Conservation (phyloP, 2,329 filamentous ascomycete genomes). For the Aspergillus costaricaensis region DNA sequence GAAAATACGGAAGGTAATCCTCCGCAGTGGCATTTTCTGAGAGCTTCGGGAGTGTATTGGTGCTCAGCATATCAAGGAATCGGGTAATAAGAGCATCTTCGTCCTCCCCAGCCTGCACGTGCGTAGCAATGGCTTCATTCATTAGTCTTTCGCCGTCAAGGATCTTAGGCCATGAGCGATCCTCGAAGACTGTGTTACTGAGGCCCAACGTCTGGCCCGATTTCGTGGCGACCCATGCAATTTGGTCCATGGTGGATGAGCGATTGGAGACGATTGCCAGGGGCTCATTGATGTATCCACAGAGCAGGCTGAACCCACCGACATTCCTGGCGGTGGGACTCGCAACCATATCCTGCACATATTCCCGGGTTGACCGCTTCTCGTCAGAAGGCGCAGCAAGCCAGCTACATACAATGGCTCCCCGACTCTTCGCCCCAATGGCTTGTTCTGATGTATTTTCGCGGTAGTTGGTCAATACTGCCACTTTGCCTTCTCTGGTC, state of each 20-base stretch:
- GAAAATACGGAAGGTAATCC: constrained; percentile 57
- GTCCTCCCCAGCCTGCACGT: constrained; percentile 44
- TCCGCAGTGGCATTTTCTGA: constrained; percentile 52
- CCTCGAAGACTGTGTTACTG: constrained; percentile 63
- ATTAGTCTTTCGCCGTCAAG: constrained; percentile 58
- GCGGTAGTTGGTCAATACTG: constrained; percentile 66
- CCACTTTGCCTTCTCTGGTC: constrained; percentile 61
- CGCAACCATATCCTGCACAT: constrained; percentile 57
- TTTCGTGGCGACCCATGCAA: constrained; percentile 53
- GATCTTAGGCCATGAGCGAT: constrained; percentile 64
- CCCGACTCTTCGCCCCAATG: constrained; percentile 54
- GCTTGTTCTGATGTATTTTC: constrained; percentile 54
- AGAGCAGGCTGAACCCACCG: constrained; percentile 65
- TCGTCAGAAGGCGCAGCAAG: constrained; percentile 49
- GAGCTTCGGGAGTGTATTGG: constrained; percentile 57
- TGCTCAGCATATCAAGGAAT: constrained; percentile 55
- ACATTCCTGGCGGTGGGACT: constrained; percentile 58
- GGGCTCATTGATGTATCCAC: constrained; percentile 56
- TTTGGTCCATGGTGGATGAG: constrained; percentile 53
- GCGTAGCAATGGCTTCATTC: constrained; percentile 50
- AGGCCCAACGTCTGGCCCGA: constrained; percentile 58
- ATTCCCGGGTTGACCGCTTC: constrained; percentile 50
- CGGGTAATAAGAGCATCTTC: constrained; percentile 54
- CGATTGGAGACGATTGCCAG: constrained; percentile 65
- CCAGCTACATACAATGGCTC: constrained; percentile 62